Percentiles rank a stretch among this genome's conserved stretches.
Conservation (phyloP, 2,329 filamentous ascomycete species). For the Xylariomycetidae sp. region DNA sequence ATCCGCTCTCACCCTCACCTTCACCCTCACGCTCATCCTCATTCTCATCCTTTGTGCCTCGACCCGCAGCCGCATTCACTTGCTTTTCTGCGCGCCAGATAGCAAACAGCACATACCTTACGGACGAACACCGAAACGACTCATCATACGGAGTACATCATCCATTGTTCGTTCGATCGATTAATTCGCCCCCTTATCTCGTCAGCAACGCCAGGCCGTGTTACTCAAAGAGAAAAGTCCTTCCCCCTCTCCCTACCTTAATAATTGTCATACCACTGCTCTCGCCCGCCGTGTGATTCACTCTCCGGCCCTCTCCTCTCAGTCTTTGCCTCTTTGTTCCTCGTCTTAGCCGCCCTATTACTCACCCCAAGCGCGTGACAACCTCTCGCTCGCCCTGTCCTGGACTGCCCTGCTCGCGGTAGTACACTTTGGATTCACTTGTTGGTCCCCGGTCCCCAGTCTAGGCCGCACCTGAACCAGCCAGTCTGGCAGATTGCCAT, state of each 20-base stretch:
- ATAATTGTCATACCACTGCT: slow-evolving; percentile 11
- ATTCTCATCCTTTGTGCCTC: slow-evolving; percentile 6
- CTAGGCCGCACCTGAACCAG: slow-evolving; percentile 8
- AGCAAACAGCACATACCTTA: slow-evolving; percentile 2
- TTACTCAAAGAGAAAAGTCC: slow-evolving; percentile 11
- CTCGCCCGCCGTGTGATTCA: slow-evolving; percentile 12
- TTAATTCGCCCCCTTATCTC: slow-evolving; percentile 1
- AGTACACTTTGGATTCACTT: slow-evolving; percentile 20
- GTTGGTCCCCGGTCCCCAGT: slow-evolving; percentile 17
- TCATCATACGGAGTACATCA: too few relatives aligned
- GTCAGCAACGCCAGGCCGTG: slow-evolving; percentile 11
- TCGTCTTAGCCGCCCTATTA: too few relatives aligned
- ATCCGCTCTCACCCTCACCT: too few relatives aligned
- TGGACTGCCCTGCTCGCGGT: slow-evolving; percentile 10
- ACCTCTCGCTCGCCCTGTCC: too few relatives aligned
- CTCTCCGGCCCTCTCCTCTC: slow-evolving; percentile 20
- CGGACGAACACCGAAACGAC: slow-evolving; percentile 11
- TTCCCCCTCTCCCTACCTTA: slow-evolving; percentile 11
- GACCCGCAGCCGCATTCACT: slow-evolving; percentile 44
- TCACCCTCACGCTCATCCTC: slow-evolving; percentile 11
- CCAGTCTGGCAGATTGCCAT: slow-evolving; percentile 14
- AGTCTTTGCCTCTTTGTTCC: slow-evolving; percentile 15
- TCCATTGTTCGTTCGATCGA: slow-evolving; percentile 1
- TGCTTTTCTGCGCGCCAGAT: slow-evolving; percentile 38
- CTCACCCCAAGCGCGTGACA: slow-evolving; percentile 22